phyloP scores from a whole-genome alignment of 2,329 filamentous ascomycete genomes.

The Didymella sp. region DNA sequence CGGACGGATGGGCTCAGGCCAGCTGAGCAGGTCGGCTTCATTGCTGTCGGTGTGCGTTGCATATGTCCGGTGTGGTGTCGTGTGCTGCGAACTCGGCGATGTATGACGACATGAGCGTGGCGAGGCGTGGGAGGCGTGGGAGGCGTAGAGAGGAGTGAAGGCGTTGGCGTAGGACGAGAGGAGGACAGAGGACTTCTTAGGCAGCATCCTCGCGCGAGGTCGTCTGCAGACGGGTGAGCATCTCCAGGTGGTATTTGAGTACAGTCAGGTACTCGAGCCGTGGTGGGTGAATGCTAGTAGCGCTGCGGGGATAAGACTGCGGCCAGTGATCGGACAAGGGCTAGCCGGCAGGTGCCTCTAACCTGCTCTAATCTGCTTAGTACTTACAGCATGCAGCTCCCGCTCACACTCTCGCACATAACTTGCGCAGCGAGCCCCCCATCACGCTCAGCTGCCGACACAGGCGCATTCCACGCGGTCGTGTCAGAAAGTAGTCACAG shows the following conservation, averaged over 20 bases:
- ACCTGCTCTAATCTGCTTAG: constrained; percentile 14
- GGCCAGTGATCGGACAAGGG: constrained; percentile 6
- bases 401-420: background rate
- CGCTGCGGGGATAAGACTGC: constrained; percentile 9
- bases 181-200: constrained; percentile 35
- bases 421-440: background rate
- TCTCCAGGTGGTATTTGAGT: constrained; percentile 24
- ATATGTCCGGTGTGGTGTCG: constrained; percentile 32
- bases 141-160: constrained; percentile 26
- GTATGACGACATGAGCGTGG: constrained; percentile 52
- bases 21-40: constrained; percentile 35
- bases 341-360: background rate
- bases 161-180: constrained; percentile 29
- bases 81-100: constrained; percentile 39
- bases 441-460: background rate
- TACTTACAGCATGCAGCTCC: constrained; percentile 3
- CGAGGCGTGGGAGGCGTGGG: constrained; percentile 25
- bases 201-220: constrained; percentile 47
- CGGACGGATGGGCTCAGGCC: constrained; percentile 46
- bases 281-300: constrained; percentile 15
- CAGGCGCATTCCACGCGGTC: constrained; percentile 16
- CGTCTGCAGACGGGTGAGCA: constrained; percentile 29
- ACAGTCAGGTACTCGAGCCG: constrained; percentile 14
- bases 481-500: constrained; percentile 27
- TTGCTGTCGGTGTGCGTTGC: constrained; percentile 36